Base-by-base conservation (phyloP, 495 filamentous ascomycete genomes). In the Xylaria bambusicola region DNA sequence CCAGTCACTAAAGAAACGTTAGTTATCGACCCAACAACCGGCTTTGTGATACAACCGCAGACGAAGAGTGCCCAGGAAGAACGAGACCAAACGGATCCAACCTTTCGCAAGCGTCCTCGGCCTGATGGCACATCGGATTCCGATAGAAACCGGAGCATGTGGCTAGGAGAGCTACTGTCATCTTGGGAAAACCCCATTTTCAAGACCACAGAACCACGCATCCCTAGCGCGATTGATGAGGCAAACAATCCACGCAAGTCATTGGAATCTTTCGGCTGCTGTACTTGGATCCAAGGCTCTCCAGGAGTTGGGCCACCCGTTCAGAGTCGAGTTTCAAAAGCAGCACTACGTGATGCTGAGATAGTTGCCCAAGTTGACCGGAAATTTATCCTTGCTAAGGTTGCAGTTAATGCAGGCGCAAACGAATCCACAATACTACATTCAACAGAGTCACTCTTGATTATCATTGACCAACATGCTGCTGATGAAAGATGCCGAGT, bases 381-480 rank as follows among this genome's bases (percentile, higher is more conserved):
- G 17, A 98, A 98, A 71, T 98, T 93, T 67, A 91, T 98, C 42
- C 75, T 98, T 3, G 80, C 82, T 21, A 89, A 84, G 61, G 74
- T 89, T 27, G 9, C 12, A 17, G 41, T 26, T 38, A 62, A 59
- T 15, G 24, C 66, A 47, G 59, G 47, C 33, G 60, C 21, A 20
- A 48, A 10, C 52, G 64, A 40, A 8, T 31, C 57, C 21, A 20
- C n/a, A n/a, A 15, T 17, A 6, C 23, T 49, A 12, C 13, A 18
- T 18, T 12, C 2, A 2, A 45, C 33, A 2, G 2, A 47, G 13
- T 62, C 75, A 0, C 55, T 84, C 10, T 75, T 98, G 1, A 81
- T 95, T 0, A 78, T 97, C 9, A 82, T 98, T 44, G 94, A 98
- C 69, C 94, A 98, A 65, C 94, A 98, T 69, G 94, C 94, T 9